A percentile compares a stretch with the other conserved stretches of the same genome.
phyloP scores from a whole-genome alignment of 2,329 filamentous ascomycete species.

The Hypoxylon sp. region DNA sequence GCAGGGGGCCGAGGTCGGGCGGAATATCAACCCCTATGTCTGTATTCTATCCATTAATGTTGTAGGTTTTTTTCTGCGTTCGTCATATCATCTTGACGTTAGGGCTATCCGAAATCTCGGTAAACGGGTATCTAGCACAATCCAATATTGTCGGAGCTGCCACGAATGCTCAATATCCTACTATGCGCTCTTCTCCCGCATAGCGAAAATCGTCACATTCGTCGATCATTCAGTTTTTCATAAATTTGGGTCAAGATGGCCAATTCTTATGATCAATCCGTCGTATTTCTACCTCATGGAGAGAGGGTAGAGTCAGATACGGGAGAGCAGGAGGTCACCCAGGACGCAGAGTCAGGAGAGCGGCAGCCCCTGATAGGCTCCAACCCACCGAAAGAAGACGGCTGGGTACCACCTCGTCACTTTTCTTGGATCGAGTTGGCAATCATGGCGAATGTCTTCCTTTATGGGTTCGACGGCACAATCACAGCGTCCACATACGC shows the following conservation, averaged over 20 bases:
- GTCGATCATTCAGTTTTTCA: no score
- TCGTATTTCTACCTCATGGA: no score
- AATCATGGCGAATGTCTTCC: slow-evolving; percentile 71
- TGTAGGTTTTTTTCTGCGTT: no score
- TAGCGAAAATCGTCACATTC: no score
- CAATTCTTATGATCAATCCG: background rate
- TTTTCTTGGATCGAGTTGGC: slow-evolving; percentile 67
- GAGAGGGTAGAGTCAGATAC: background rate
- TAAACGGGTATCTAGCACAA: no score
- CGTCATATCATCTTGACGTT: no score
- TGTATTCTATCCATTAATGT: no score
- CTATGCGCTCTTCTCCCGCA: no score
- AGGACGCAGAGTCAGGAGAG: slow-evolving; percentile 18
- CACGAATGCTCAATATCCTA: no score
- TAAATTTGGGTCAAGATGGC: slow-evolving; percentile 5
- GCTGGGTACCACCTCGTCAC: slow-evolving; percentile 60
- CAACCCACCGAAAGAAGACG: slow-evolving; percentile 31
- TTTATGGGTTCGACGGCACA: slow-evolving; percentile 75
- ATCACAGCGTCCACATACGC: slow-evolving; percentile 78
- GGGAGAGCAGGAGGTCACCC: background rate
- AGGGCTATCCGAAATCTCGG: no score
- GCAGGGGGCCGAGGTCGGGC: slow-evolving; percentile 25
- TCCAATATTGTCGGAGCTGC: no score
- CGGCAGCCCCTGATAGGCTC: slow-evolving; percentile 25
- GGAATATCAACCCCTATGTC: no score